A percentile compares a stretch with the other conserved stretches of the same genome.
phyloP scores from a whole-genome alignment of 768 basidiomycete species.

The Daedaleopsis sinensis region DNA sequence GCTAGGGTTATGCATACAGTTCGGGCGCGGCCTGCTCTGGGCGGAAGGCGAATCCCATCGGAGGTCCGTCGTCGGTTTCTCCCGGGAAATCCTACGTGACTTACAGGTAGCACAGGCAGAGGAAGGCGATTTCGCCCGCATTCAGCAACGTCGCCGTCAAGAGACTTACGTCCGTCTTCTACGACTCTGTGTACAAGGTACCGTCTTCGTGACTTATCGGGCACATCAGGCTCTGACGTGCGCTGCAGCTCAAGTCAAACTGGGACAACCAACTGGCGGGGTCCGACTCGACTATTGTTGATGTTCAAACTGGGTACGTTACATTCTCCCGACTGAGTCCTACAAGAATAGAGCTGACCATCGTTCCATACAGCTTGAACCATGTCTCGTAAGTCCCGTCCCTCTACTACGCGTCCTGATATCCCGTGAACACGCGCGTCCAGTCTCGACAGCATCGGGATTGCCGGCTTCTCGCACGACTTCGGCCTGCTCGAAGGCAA shows the following conservation, averaged over 20 bases:
- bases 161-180: constrained; percentile 48
- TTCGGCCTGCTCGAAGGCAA: constrained; percentile 57
- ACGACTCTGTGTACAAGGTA: constrained; percentile 55
- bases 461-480: constrained; percentile 61
- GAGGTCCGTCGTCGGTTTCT: constrained; percentile 32
- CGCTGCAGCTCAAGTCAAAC: constrained; percentile 38
- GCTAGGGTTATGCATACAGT: neutral
- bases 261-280: constrained; percentile 29
- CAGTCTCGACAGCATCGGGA: constrained; percentile 59
- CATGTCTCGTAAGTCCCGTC: constrained; percentile 40
- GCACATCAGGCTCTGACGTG: neutral
- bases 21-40: constrained; percentile 42
- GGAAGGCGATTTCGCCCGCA: constrained; percentile 53
- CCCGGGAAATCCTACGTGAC: neutral
- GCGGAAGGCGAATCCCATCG: constrained; percentile 48
- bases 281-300: constrained; percentile 37
- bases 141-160: constrained; percentile 57
- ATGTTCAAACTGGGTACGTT: constrained; percentile 47
- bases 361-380: constrained; percentile 41
- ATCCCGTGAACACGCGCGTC: neutral
- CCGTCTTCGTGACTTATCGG: neutral
- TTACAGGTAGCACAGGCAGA: constrained; percentile 38
- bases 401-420: neutral
- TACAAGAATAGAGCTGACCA: neutral
- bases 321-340: neutral